A percentile compares a stretch with the other conserved stretches of the same genome.
Conservation (phyloP, 2,329 filamentous ascomycete genomes). For the Cladophialophora immunda region DNA sequence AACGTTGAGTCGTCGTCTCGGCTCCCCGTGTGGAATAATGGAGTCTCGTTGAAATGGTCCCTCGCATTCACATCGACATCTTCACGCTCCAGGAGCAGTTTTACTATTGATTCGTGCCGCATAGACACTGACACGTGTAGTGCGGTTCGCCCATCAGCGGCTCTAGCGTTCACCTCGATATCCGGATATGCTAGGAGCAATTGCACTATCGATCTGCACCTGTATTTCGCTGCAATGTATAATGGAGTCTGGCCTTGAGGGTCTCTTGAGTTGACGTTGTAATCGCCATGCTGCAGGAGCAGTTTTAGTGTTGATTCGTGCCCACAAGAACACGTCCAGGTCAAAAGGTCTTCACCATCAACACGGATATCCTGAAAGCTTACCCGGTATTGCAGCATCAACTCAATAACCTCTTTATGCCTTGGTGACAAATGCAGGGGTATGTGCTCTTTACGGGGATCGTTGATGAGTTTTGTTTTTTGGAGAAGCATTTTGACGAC, state of each 20-base stretch:
- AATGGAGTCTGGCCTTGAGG: background rate
- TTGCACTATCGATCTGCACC: background rate
- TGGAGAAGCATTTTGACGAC: background rate
- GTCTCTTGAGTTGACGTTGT: background rate
- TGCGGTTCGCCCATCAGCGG: background rate
- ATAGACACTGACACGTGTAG: background rate
- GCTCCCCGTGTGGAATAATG: background rate
- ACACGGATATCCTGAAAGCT: background rate
- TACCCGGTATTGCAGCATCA: background rate
- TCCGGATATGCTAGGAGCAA: background rate
- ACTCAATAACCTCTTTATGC: background rate
- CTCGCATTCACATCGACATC: background rate
- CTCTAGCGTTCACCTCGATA: slow-evolving; percentile 4
- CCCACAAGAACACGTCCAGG: background rate
- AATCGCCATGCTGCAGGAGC: background rate
- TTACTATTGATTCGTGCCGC: background rate
- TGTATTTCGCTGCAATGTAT: background rate
- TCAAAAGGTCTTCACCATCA: background rate
- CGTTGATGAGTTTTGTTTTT: background rate
- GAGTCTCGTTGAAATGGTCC: background rate
- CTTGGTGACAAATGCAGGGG: background rate
- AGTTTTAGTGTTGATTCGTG: background rate
- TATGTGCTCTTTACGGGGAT: background rate
- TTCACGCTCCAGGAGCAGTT: slow-evolving; percentile 7
- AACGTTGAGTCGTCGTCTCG: no score